These are phyloP conservation scores for Bromus sterilis DNA, from an alignment of 176 grass and related monocot species.

Conservation along the genomic window DNA sequence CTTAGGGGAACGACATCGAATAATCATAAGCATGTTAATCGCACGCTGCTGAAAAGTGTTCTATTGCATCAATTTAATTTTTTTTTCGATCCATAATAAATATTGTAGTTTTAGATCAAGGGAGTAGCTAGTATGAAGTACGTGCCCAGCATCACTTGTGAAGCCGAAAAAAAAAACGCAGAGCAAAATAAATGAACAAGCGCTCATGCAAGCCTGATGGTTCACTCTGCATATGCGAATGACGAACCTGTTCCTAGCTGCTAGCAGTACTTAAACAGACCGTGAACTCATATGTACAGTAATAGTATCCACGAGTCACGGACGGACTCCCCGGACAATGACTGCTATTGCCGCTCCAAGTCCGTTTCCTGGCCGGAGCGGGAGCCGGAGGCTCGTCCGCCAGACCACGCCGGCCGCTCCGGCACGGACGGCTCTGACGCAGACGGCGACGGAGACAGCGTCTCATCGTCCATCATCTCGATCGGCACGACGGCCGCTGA, in stretches of 20 bases:
- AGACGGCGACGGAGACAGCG: not conserved
- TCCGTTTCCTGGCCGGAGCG: not conserved
- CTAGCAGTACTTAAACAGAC: not conserved
- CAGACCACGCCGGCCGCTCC: not conserved
- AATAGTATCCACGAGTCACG: not conserved
- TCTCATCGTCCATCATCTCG: not conserved
- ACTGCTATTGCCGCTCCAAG: slow-evolving; percentile 32
- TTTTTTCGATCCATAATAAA: too few relatives aligned
- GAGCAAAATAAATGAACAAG: too few relatives aligned
- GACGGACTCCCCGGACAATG: not conserved
- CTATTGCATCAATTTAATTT: too few relatives aligned
- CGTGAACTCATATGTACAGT: not conserved
- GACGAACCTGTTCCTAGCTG: not conserved
- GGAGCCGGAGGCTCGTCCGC: not conserved
- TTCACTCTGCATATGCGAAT: not conserved
- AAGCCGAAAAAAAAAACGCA: too few relatives aligned
- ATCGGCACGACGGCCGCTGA: not conserved
- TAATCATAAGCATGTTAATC: too few relatives aligned
- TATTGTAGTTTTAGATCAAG: too few relatives aligned
- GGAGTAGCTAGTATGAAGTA: too few relatives aligned
- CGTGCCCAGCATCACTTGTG: too few relatives aligned
- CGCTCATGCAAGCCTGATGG: too few relatives aligned
- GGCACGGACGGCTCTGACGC: not conserved
- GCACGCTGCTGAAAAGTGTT: too few relatives aligned
- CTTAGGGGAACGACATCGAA: too few relatives aligned